Conservation (phyloP, 1,139 yeast species). For the Yamadazyma spencermartinsiae region DNA sequence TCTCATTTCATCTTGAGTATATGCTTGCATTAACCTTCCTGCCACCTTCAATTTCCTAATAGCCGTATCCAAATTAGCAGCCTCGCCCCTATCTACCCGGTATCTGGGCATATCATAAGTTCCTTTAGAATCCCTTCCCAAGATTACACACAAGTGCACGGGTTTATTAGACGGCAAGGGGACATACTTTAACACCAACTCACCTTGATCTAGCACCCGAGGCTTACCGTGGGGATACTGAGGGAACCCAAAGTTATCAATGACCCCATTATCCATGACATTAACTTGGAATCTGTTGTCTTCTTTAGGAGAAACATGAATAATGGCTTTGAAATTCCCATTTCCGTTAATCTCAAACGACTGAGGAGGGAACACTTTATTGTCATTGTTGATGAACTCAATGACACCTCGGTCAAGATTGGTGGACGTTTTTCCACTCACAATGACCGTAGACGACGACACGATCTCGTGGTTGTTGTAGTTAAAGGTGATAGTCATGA, state of each 20-base stretch:
- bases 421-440: constrained; percentile 31
- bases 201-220: constrained; percentile 26
- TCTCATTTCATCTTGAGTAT: constrained; percentile 88
- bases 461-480: constrained; percentile 39
- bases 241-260: constrained; percentile 32
- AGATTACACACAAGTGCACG: constrained; percentile 71
- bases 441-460: constrained; percentile 42
- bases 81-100: constrained; percentile 54
- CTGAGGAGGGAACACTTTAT: constrained; percentile 65
- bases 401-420: constrained; percentile 25
- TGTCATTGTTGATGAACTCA: constrained; percentile 39
- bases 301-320: constrained; percentile 68
- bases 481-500: constrained; percentile 34
- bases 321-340: constrained; percentile 71
- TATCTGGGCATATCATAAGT: constrained; percentile 71
- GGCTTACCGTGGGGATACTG: constrained; percentile 20
- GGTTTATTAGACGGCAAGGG: constrained; percentile 75
- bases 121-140: constrained; percentile 77
- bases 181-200: constrained; percentile 45
- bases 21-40: constrained; percentile 90
- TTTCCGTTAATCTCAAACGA: constrained; percentile 62
- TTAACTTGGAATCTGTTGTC: constrained; percentile 42
- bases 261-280: constrained; percentile 25
- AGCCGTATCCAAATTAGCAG: constrained; percentile 74
- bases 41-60: constrained; percentile 77